Conservation (phyloP, 768 basidiomycete species). For the Naganishia friedmannii region DNA sequence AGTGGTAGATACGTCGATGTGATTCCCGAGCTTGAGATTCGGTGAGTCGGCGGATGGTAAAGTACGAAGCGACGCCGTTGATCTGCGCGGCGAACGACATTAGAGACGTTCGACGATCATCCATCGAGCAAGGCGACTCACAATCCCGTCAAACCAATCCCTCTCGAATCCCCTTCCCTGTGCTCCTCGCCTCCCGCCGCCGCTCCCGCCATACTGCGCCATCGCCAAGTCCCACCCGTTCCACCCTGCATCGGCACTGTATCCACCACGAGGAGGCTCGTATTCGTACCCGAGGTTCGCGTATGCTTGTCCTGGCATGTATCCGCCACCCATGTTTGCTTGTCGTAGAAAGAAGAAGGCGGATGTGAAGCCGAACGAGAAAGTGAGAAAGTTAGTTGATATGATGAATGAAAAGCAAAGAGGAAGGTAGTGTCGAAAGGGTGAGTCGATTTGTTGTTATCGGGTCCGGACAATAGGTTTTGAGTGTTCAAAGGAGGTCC, state of each 20-base stretch:
- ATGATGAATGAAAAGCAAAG: too few relatives aligned
- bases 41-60: conserved; percentile 42
- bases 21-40: conserved; percentile 44
- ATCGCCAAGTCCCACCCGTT: conserved; percentile 26
- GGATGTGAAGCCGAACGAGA: neutral
- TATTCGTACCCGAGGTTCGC: conserved; percentile 26
- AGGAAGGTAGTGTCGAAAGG: too few relatives aligned
- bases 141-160: conserved; percentile 49
- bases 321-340: neutral
- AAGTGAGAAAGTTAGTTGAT: neutral
- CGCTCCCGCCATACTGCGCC: conserved; percentile 27
- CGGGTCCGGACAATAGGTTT: too few relatives aligned
- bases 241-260: conserved; percentile 20
- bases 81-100: conserved; percentile 34
- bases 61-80: conserved; percentile 42
- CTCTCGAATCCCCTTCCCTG: conserved; percentile 22
- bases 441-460: too few relatives aligned
- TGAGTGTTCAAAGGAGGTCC: too few relatives aligned
- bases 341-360: neutral
- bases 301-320: conserved; percentile 18
- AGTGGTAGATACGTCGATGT: conserved; percentile 44
- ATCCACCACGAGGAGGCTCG: conserved; percentile 9
- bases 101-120: neutral
- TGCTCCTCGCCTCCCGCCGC: neutral
- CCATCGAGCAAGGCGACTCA: conserved; percentile 30